Percentiles rank a stretch among this genome's conserved stretches.
Conservation (phyloP, 2,329 filamentous ascomycete genomes). For the Botryosphaeria dothidea region DNA sequence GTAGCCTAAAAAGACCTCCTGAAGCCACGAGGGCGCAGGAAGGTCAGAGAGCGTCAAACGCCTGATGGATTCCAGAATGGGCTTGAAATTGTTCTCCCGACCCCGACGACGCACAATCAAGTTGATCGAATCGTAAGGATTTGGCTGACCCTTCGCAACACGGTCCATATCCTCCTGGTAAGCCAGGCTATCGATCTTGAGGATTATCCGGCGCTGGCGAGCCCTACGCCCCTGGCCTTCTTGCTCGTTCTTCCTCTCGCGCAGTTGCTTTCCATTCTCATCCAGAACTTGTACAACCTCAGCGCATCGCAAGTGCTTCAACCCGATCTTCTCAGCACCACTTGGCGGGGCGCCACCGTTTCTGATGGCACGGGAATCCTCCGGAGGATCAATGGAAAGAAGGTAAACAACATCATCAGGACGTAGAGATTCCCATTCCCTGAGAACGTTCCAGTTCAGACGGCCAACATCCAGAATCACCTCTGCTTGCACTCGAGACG, state of each 20-base stretch:
- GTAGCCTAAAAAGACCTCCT: conserved; percentile 97
- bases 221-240: conserved; percentile 58
- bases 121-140: conserved; percentile 84
- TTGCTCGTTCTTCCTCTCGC: conserved; percentile 51
- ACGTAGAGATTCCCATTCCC: conserved; percentile 87
- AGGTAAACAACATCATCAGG: conserved; percentile 90
- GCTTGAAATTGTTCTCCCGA: conserved; percentile 96
- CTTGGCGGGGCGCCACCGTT: conserved; percentile 54
- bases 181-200: conserved; percentile 76
- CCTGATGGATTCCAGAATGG: conserved; percentile 88
- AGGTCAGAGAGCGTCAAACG: conserved; percentile 82
- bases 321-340: conserved; percentile 63
- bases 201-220: conserved; percentile 67
- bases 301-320: conserved; percentile 75
- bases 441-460: conserved; percentile 71
- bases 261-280: conserved; percentile 74
- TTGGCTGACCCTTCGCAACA: conserved; percentile 65
- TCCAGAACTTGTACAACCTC: conserved; percentile 85
- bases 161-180: conserved; percentile 76
- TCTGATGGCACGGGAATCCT: conserved; percentile 47
- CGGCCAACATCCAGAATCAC: conserved; percentile 80
- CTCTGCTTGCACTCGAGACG: conserved; percentile 84
- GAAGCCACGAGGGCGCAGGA: conserved; percentile 85
- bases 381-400: conserved; percentile 68
- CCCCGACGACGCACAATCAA: conserved; percentile 79